Percentiles rank a stretch among this genome's conserved stretches.
phyloP scores from a whole-genome alignment of 164 flowering plant genomes.

The Liriodendron chinense region DNA sequence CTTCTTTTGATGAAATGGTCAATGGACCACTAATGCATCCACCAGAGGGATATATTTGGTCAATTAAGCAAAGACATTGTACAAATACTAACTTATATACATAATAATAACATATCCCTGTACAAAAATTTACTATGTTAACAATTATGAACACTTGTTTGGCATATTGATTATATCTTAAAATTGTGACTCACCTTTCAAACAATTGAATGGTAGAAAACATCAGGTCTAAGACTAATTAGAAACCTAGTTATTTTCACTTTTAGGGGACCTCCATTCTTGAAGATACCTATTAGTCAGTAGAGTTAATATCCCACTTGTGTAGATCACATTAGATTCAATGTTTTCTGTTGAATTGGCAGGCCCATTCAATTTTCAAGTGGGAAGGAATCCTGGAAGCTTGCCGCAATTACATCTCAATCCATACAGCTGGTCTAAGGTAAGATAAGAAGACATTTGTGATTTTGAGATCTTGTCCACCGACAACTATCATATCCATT shows the following conservation, averaged over 20 bases:
- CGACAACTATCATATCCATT: neutral
- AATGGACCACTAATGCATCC: no score
- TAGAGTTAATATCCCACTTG: neutral
- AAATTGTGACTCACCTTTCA: neutral
- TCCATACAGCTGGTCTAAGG: conserved; percentile 96
- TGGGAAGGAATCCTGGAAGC: conserved; percentile 31
- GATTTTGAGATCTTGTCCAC: neutral
- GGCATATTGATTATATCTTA: neutral
- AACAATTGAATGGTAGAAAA: no score
- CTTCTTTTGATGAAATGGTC: no score
- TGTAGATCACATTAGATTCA: neutral
- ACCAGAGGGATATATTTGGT: no score
- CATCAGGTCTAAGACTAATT: neutral
- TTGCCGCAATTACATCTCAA: conserved; percentile 71
- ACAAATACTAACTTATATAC: no score
- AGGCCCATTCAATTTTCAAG: conserved; percentile 94
- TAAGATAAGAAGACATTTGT: conserved; percentile 1
- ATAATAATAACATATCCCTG: no score
- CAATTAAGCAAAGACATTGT: no score
- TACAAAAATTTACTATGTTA: no score
- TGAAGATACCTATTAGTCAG: neutral
- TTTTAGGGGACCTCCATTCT: neutral
- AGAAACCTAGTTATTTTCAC: neutral
- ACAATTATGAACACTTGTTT: no score
- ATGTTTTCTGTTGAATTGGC: conserved; percentile 11